Conservation (phyloP, 805 yeast genomes). For the Blastobotrys parvus region DNA sequence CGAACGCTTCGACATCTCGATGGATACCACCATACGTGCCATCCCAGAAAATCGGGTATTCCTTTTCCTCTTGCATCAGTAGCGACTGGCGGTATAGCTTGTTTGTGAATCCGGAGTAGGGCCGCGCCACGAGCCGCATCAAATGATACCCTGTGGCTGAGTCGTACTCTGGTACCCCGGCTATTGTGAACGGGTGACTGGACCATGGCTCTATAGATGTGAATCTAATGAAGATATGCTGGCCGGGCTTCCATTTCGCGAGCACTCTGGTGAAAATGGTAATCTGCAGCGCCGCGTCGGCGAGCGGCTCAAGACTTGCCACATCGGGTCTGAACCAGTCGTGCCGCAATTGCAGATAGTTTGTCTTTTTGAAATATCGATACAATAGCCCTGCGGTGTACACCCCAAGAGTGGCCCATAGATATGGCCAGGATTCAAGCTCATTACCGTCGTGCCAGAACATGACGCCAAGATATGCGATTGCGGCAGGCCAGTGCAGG, state of each 20-base stretch:
- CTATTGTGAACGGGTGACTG: slow-evolving; percentile 16
- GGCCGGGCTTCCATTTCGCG: slow-evolving; percentile 13
- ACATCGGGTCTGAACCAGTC: slow-evolving; percentile 12
- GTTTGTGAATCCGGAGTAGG: slow-evolving; percentile 13
- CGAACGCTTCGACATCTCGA: slow-evolving; percentile 37
- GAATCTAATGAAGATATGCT: slow-evolving; percentile 15
- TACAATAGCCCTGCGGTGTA: slow-evolving; percentile 8
- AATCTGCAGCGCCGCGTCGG: slow-evolving; percentile 3
- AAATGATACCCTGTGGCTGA: slow-evolving; percentile 5
- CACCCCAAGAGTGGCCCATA: slow-evolving; percentile 12
- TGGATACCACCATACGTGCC: slow-evolving; percentile 42
- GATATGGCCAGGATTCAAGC: slow-evolving; percentile 13
- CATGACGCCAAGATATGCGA: slow-evolving; percentile 14
- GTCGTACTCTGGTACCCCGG: slow-evolving; percentile 6
- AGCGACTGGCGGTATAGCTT: slow-evolving; percentile 8
- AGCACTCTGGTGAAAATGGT: neutral
- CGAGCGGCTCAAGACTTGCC: slow-evolving; percentile 4
- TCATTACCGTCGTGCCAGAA: slow-evolving; percentile 12
- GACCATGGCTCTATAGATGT: slow-evolving; percentile 9
- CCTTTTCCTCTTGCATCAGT: slow-evolving; percentile 2
- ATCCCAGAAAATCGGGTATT: slow-evolving; percentile 29
- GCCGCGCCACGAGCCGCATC: slow-evolving; percentile 34
- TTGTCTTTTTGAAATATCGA: slow-evolving; percentile 13
- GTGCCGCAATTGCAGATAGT: slow-evolving; percentile 9
- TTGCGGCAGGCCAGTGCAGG: slow-evolving; percentile 16